These are phyloP conservation scores for Chalaropsis ovoidea DNA, from an alignment of 2,329 filamentous ascomycete genomes.

Conservation along the genomic window DNA sequence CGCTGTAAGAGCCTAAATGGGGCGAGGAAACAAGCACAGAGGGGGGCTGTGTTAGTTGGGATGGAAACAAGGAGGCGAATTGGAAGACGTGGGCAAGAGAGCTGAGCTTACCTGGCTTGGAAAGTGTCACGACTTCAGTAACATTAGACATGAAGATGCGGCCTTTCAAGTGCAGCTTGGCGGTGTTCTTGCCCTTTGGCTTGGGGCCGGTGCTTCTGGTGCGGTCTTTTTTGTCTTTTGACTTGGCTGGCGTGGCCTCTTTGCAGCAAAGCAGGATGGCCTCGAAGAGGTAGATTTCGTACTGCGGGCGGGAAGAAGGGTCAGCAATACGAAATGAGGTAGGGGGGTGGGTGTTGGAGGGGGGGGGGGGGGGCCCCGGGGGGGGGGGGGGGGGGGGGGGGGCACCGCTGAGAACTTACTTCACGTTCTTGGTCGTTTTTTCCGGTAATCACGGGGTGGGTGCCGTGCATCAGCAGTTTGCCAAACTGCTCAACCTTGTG, in stretches of 20 bases:
- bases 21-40: too few species aligned
- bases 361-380: too few species aligned
- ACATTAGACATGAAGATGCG: slow-evolving; percentile 99
- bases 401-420: slow-evolving; percentile 40
- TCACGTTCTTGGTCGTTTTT: slow-evolving; percentile 88
- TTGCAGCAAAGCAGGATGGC: slow-evolving; percentile 95
- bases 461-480: slow-evolving; percentile 74
- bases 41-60: background rate
- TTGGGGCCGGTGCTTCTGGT: slow-evolving; percentile 48
- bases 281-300: slow-evolving; percentile 96
- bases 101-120: slow-evolving; percentile 63
- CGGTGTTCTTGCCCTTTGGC: slow-evolving; percentile 49
- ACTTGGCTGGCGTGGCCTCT: slow-evolving; percentile 77
- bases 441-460: slow-evolving; percentile 82
- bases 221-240: slow-evolving; percentile 64
- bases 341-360: background rate
- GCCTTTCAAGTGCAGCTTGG: slow-evolving; percentile 87
- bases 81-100: too few species aligned
- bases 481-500: slow-evolving; percentile 88
- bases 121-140: slow-evolving; percentile 79
- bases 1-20: slow-evolving; percentile 68
- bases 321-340: too few species aligned
- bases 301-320: slow-evolving; percentile 44
- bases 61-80: too few species aligned
- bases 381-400: too few species aligned